Base-by-base conservation (phyloP, 805 yeast genomes). In the Peterozyma toletana region DNA sequence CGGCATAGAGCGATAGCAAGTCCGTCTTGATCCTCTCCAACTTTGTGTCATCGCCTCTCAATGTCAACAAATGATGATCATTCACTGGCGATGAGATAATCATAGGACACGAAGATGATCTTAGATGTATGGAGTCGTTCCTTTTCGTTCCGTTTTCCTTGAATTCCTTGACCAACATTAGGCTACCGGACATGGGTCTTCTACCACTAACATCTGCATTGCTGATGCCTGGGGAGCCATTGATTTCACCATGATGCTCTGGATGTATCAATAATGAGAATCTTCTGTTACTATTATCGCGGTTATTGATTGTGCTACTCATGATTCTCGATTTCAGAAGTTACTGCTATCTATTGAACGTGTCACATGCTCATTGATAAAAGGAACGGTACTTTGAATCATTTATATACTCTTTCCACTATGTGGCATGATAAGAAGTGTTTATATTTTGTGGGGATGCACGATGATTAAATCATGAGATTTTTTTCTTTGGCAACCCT, bases 31-130 rank as follows among this genome's bases (percentile, higher is more conserved):
- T 27, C 2, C 33, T 33, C 31, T 39, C 43, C 29, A 40, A 35
- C 39, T 44, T 17, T 10, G 5, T 27, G 17, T n/a, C 33, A 18
- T 33, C 34, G 30, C 18, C 33, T n/a, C 30, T 37, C 13, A 17
- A 3, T 21, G 30, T 37, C 30, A 13, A 11, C 10, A 17, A 10
- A 10, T 30, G 21, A 30, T 10, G 14, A 5, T 31, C 17, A 14
- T 9, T 35, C 15, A 21, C 14, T 9, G 11, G 11, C 15, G 38
- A 16, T 9, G 46, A 37, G 14, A 16, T 21, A 5, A 33, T 21
- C 5, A 31, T 9, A 2, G 46, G 46, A 40, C 46, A 44, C n/a
- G 46, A 44, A 40, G 37, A 31, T n/a, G 46, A 39, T 15, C 46
- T 17, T 17, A 36, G n/a, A 39, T 40, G 13, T 14, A 15, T 27